phyloP scores from a whole-genome alignment of 83 land plant genomes.

The Thuja plicata region DNA sequence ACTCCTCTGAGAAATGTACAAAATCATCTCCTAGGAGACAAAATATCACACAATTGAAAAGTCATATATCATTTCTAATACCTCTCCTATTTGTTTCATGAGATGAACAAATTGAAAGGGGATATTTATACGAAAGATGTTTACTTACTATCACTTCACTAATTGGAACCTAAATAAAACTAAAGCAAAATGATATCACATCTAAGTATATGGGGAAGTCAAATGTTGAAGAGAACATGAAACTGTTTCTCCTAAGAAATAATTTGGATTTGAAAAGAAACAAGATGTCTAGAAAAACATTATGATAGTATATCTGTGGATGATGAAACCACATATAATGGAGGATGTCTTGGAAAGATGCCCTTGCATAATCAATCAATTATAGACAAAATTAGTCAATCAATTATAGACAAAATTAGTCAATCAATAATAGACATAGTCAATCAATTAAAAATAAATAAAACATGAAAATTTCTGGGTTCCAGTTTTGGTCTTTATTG shows the following conservation, averaged over 20 bases:
- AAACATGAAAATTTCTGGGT: no score
- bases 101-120: background rate
- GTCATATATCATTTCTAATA: background rate
- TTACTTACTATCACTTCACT: background rate
- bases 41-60: background rate
- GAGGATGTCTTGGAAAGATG: background rate
- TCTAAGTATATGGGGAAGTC: background rate
- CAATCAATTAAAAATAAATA: no score
- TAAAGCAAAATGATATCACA: background rate
- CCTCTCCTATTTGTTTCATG: background rate
- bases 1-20: background rate
- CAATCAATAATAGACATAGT: no score
- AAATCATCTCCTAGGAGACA: background rate
- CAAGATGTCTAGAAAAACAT: background rate
- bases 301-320: background rate
- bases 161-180: background rate
- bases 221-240: background rate
- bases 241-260: background rate
- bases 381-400: no score
- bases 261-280: background rate
- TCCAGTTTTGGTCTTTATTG: no score
- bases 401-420: no score
- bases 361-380: background rate
- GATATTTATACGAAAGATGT: background rate
- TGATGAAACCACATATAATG: background rate